These are phyloP conservation scores for Candida corydali DNA, from an alignment of 805 yeast species.

Conservation along the genomic window DNA sequence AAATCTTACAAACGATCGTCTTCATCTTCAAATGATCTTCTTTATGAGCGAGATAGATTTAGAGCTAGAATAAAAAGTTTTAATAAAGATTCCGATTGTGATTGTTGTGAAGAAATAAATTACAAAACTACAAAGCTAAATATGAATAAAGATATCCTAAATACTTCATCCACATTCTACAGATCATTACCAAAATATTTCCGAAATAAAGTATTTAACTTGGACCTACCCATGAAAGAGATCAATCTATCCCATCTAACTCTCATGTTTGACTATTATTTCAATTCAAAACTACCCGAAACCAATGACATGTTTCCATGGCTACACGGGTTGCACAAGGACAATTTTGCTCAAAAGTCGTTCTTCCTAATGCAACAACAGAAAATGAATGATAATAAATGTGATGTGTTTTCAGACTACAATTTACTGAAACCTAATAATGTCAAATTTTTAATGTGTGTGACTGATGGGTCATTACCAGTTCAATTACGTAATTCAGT, in stretches of 20 bases:
- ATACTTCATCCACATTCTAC: constrained; percentile 13
- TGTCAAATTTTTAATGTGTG: constrained; percentile 39
- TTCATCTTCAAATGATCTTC: constrained; percentile 36
- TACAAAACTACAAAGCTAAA: constrained; percentile 36
- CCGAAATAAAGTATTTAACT: background rate
- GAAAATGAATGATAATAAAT: background rate
- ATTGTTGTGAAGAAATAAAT: constrained; percentile 33
- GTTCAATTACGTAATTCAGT: constrained; percentile 48
- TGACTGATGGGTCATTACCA: constrained; percentile 12
- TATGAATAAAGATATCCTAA: constrained; percentile 14
- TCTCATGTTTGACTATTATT: constrained; percentile 32
- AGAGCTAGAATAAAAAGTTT: constrained; percentile 34
- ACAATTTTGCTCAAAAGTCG: constrained; percentile 51
- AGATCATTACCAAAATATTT: constrained; percentile 9
- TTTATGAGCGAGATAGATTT: constrained; percentile 39
- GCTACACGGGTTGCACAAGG: constrained; percentile 73
- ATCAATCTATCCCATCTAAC: constrained; percentile 14
- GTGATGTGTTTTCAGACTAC: constrained; percentile 11
- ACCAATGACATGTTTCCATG: constrained; percentile 79
- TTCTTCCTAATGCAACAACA: constrained; percentile 34
- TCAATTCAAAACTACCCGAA: constrained; percentile 47
- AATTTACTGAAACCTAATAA: constrained; percentile 19
- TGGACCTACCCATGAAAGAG: constrained; percentile 11
- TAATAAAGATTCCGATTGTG: constrained; percentile 22
- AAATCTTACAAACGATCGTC: constrained; percentile 27